Evolutionary conservation across 2,329 filamentous ascomycete species (phyloP).

Genomic region (Ceratocystis cubensis): DNA sequence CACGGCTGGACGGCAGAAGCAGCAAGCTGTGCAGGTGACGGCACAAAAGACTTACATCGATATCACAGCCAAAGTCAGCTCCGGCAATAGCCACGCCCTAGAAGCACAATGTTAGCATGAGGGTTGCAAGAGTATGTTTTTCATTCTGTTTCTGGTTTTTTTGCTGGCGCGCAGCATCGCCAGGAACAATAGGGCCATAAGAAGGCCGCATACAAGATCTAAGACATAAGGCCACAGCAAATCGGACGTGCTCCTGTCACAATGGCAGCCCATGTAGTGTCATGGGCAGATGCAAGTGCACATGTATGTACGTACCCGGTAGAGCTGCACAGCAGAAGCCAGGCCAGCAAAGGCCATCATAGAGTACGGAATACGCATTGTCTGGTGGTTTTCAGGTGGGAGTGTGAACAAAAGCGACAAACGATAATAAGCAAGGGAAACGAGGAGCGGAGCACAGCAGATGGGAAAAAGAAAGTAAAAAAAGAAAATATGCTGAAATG

Average conservation of each 20-base stretch:
- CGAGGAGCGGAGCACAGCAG: too few relatives aligned
- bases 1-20: background rate
- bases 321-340: slow-evolving; percentile 13
- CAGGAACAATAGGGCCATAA: background rate
- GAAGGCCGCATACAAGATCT: background rate
- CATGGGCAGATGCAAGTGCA: too few relatives aligned
- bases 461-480: too few relatives aligned
- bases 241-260: too few relatives aligned
- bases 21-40: background rate
- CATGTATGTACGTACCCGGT: slow-evolving; percentile 12
- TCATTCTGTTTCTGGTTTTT: background rate
- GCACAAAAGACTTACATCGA: slow-evolving; percentile 28
- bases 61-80: slow-evolving; percentile 34
- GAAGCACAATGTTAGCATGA: background rate
- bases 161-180: background rate
- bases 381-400: too few relatives aligned
- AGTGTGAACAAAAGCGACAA: background rate
- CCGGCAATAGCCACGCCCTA: slow-evolving; percentile 32
- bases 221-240: background rate
- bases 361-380: slow-evolving; percentile 9
- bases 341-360: slow-evolving; percentile 14
- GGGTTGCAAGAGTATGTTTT: background rate
- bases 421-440: background rate
- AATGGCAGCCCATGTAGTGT: too few relatives aligned
- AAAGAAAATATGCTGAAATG: too few relatives aligned